phyloP scores from a whole-genome alignment of 2,329 filamentous ascomycete genomes.

The Tolypocladium cylindrosporum region DNA sequence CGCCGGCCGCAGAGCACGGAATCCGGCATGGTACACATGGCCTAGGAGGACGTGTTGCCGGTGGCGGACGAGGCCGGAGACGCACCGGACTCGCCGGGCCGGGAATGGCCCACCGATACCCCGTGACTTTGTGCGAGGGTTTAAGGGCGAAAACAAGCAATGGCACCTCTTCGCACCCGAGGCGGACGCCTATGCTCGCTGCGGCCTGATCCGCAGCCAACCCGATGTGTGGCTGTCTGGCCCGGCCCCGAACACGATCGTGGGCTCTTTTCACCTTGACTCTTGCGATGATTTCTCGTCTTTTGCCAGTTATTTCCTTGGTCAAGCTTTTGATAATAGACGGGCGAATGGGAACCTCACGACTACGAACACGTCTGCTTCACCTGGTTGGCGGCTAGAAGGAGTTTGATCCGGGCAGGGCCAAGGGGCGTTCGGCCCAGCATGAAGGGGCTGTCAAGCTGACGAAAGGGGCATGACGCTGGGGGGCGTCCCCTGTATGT shows the following conservation, averaged over 20 bases:
- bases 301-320: background rate
- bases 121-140: slow-evolving; percentile 7
- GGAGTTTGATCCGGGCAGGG: background rate
- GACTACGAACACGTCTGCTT: background rate
- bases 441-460: background rate
- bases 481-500: background rate
- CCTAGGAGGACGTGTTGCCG: slow-evolving; percentile 16
- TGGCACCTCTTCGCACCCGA: too few species aligned
- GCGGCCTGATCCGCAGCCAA: background rate
- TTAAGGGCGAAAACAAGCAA: background rate
- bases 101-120: slow-evolving; percentile 11
- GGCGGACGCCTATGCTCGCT: background rate
- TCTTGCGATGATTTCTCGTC: background rate
- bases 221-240: background rate
- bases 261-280: background rate
- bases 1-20: slow-evolving; percentile 69
- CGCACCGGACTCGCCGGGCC: background rate
- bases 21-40: slow-evolving; percentile 37
- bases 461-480: background rate
- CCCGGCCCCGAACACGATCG: background rate
- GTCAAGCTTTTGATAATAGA: background rate
- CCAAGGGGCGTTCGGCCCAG: background rate
- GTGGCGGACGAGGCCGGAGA: background rate
- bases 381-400: background rate
- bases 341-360: background rate